Base-by-base conservation (phyloP, 164 flowering plant genomes). In the Aristolochia fimbriata region DNA sequence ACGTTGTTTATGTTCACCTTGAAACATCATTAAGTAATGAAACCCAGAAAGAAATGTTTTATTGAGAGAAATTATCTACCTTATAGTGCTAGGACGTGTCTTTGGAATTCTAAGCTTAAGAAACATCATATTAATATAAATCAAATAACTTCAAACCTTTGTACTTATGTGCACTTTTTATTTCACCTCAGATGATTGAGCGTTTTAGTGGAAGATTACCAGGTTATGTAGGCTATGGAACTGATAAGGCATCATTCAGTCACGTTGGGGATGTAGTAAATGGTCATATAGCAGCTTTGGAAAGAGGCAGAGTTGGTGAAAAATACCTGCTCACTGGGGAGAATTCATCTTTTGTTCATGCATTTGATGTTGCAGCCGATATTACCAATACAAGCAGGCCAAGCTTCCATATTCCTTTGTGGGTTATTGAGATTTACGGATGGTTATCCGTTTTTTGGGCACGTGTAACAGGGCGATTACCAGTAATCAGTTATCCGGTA, bases 261-360 rank as follows among this genome's bases (percentile, higher is more conserved):
- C 89, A 89, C 65, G 88, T 87, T 49, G 96, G 86, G 62, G 97
- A 89, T 77, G 96, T 93, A 12, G 94, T 76, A 17, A 73, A 81
- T 48, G 97, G 98, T 27, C 98, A 87, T 58, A 72, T 93, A 50
- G 83, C 82, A 52, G 98, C 94, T 45, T 67, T 89, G 83, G 63
- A 70, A 16, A 80, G 79, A 78, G 98, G 96, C 51, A 72, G 73
- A 37, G 59, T 54, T 0, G 96, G 98, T 65, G 88, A 89, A 74
- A 76, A 96, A 65, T 89, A 89, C 67, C 78, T 87, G 20, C 88
- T 93, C 57, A 87, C 97, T 0, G 98, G 98, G 53, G 97, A 93
- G 71, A 89, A 87, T 75, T 90, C 93, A 60, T 89, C 98, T 1
- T 84, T 89, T 60, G 75, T 54, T 65, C 77, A 76, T 48, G 86